Base-by-base conservation (phyloP, 2,329 filamentous ascomycete species). In the Chrysosporium keratinophilum region DNA sequence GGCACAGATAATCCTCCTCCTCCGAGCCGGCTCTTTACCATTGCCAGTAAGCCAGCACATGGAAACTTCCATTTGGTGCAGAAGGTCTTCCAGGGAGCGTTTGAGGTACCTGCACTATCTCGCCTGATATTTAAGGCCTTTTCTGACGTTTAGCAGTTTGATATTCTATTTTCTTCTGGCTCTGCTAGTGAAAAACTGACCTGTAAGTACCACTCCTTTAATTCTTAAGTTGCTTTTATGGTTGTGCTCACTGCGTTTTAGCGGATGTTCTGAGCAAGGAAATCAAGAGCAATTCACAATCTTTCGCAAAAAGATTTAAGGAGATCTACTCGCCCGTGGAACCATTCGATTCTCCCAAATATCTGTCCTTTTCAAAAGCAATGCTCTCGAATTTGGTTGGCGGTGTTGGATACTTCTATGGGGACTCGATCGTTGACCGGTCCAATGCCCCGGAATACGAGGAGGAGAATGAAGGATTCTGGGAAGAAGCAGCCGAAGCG, bases 381-480 rank as follows among this genome's bases (percentile, higher is more conserved):
- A 85, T 98, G 76, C 87, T 98, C 61, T 96, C 91, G 1, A 98
- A 97, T 67, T 75, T 98, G 34, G 78, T 95, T 35, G 93, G 93
- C 54, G 93, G 93, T 45, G 88, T 97, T 62, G 93, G 93, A 7
- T 97, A 95, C 71, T 98, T 98, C 73, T 80, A 94, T 64, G 93
- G 93, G 40, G 79, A 93, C 55, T 85, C 88, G 34, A 73, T 96
- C 19, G 87, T 95, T 50, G 93, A 98, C 66, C 84, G 89, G 37
- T 95, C 90, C 0, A 87, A 91, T 64, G 88, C 88, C n/a, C 75
- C 84, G 9, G 91, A 95, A 63, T 97, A 97, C 61, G 88, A 95
- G 10, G 93, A 98, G 71, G 88, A 94, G 59, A 87, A 88, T 56
- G 93, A 97, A 69, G 86, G 87, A 0, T 97, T 97, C 71, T 96